phyloP scores from a whole-genome alignment of 2,329 filamentous ascomycete species.

The Microthyrium microscopicum region DNA sequence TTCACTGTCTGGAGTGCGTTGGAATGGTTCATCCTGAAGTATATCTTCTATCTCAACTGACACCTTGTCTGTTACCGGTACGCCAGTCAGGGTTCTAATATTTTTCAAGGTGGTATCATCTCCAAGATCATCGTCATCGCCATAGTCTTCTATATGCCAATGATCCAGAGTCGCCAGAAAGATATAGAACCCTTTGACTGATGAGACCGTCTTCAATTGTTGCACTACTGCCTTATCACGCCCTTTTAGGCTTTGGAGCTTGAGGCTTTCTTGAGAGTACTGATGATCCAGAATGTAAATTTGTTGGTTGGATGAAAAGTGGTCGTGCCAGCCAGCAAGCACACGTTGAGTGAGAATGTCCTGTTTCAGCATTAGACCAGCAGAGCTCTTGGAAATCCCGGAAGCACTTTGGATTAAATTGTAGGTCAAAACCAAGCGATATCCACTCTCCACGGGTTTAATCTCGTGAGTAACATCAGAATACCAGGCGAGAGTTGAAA shows the following conservation, averaged over 20 bases:
- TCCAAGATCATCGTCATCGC: slow-evolving; percentile 6
- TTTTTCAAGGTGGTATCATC: slow-evolving; percentile 8
- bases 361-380: neutral
- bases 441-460: slow-evolving; percentile 13
- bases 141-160: slow-evolving; percentile 8
- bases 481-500: slow-evolving; percentile 25
- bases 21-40: slow-evolving; percentile 11
- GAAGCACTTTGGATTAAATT: slow-evolving; percentile 23
- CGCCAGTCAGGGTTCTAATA: slow-evolving; percentile 10
- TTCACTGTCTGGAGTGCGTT: slow-evolving; percentile 14
- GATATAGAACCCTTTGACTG: neutral
- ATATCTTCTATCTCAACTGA: slow-evolving; percentile 10
- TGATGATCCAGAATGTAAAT: slow-evolving; percentile 15
- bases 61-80: slow-evolving; percentile 6
- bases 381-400: neutral
- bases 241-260: slow-evolving; percentile 12
- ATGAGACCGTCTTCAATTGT: neutral
- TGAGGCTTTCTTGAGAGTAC: slow-evolving; percentile 14
- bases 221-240: neutral
- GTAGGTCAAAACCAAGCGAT: slow-evolving; percentile 36
- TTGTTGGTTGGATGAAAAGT: slow-evolving; percentile 5
- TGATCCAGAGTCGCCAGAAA: neutral
- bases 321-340: slow-evolving; percentile 6
- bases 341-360: neutral
- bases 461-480: slow-evolving; percentile 34